Percentiles rank a stretch among this genome's conserved stretches.
These are phyloP conservation scores for Metschnikowia continentalis DNA, from an alignment of 805 yeast genomes.

Conservation along the genomic window DNA sequence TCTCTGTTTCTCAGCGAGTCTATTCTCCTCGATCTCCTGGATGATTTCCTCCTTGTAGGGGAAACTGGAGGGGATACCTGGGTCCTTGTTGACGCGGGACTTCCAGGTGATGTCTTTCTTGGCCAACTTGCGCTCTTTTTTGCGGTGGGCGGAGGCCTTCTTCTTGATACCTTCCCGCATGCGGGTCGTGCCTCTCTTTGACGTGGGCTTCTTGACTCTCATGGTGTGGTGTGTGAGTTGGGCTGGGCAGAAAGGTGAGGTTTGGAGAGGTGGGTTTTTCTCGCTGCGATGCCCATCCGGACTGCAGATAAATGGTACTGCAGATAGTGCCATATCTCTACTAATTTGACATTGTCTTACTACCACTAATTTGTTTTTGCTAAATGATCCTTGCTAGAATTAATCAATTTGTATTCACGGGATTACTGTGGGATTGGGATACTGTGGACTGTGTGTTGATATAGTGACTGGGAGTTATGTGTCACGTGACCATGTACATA, in stretches of 20 bases:
- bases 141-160: slow-evolving; percentile 87
- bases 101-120: slow-evolving; percentile 95
- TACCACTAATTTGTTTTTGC: too few species aligned
- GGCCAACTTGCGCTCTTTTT: slow-evolving; percentile 75
- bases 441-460: too few species aligned
- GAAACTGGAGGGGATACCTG: slow-evolving; percentile 91
- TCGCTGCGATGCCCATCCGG: slow-evolving; percentile 14
- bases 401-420: too few species aligned
- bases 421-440: too few species aligned
- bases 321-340: not conserved
- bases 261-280: slow-evolving; percentile 2
- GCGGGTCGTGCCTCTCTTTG: slow-evolving; percentile 88
- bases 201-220: slow-evolving; percentile 61
- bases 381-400: too few species aligned
- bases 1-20: slow-evolving; percentile 52
- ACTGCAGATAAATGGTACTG: not conserved
- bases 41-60: slow-evolving; percentile 89
- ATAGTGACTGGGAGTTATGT: too few species aligned
- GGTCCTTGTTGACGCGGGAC: slow-evolving; percentile 77
- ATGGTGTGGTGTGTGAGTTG: slow-evolving; percentile 15
- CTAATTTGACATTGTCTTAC: too few species aligned
- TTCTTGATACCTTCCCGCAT: slow-evolving; percentile 95
- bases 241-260: not conserved
- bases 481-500: too few species aligned
- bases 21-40: slow-evolving; percentile 61